Base-by-base conservation (phyloP, 1,284 basidiomycete species). In the Gymnopus androsaceus region DNA sequence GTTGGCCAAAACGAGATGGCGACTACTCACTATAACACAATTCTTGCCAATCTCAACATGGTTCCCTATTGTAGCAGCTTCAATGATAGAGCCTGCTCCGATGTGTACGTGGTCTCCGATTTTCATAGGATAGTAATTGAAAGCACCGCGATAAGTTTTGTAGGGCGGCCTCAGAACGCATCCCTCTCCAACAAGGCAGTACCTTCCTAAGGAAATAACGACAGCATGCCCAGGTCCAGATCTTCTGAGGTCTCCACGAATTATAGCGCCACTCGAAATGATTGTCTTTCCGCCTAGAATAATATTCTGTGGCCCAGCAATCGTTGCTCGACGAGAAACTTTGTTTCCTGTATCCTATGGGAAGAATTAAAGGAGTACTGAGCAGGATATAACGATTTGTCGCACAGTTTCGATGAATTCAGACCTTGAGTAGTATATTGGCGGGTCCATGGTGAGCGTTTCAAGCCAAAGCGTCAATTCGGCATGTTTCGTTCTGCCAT, bases 51-150 rank as follows among this genome's bases (percentile, higher is more conserved):
- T 97, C 66, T 95, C 88, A 36, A 98, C 95, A 63, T 95, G 88
- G 66, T 88, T 92, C 1, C 97, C 97, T 31, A 99, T 94, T 2
- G 88, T 90, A 0, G 95, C 95, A 1, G 97, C 96, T 74, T 99
- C 95, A 14, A 99, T 83, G 51, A 99, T 85, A 28, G 85, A 86
- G 58, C 86, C 84, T 15, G 89, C 83, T 4, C 96, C 97, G 48
- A 99, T 92, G 59, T 94, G 88, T 25, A 98, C 96, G 68, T 93
- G 88, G 72, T 99, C 95, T 2, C 94, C 92, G 27, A 99, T 87
- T 69, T 96, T 95, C 86, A 98, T 93, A 1, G 97, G 96, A 67
- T 98, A 98, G 73, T 97, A 98, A 64, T 97, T 98, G 81, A 97
- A 98, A 57, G 87, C 85, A 50, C 92, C 92, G 55, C 91, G 84